Evolutionary conservation across 345 rosid genomes (phyloP), one percentile per base, ranked within the genome.

Genomic region (Hibiscus mutabilis): DNA sequence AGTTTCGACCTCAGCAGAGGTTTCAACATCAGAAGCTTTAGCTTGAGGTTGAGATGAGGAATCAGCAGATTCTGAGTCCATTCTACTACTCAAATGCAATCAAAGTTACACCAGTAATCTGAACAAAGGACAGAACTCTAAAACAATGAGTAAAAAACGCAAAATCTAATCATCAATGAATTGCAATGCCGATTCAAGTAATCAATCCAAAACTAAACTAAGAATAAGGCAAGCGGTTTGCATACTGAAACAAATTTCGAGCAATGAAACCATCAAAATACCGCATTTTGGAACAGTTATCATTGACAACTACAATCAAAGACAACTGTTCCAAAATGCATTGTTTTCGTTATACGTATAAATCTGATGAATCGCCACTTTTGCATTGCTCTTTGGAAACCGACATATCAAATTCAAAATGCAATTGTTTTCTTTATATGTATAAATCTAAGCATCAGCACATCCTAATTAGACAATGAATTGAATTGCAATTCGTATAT

Each of bases 41-140:
- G 64, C 74, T 35, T 80, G 80, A 65, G 80, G 78, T 37, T 80
- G 77, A 60, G 85, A 70, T 13, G 81, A 69, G 35, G 88, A 72
- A 21, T 74, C 81, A 61, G 60, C 63, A 40, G 87, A 76, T 74
- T 75, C 82, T 8, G 81, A 74, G 33, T 86, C 87, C 97, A 91
- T 91, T 58, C 25, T 33, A 40, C 64, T 52, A 53, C 64, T 24
- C 58, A 19, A 52, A 42, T 22, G 64, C 47, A 52, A 65, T 31
- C 65, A 21, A 63, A 27, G 60, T 74, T 60, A 57, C 60, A 21
- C 37, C 33, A 35, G 24, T 42, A 60, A 46, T 76, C 51, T 19
- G 3, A 6, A 62, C 33, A 14, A 44, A 55, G 66, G 66, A 31
- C 49, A 60, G 33, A 61, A 35, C n/a, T 10, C 5, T 60, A 49